Conservation (phyloP, 495 filamentous ascomycete species). For the Penicillium coprophilum region DNA sequence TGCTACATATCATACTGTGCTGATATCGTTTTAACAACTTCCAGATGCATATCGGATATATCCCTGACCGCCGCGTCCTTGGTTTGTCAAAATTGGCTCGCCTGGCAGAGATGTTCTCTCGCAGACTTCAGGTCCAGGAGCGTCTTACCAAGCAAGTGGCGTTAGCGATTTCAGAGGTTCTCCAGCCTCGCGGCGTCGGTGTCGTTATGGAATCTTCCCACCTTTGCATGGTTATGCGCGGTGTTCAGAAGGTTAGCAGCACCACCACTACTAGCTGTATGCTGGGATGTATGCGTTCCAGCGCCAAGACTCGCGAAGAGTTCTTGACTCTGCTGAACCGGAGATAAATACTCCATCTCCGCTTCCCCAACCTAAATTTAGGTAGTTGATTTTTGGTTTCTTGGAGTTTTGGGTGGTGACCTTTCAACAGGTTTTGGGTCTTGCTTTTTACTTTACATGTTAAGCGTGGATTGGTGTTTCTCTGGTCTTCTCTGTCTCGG, state of each 20-base stretch:
- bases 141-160: conserved; percentile 94
- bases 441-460: conserved; percentile 10
- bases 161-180: conserved; percentile 85
- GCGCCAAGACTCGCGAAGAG: conserved; percentile 91
- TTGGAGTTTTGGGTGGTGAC: conserved; percentile 44
- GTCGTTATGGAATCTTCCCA: conserved; percentile 98
- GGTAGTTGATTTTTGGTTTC: conserved; percentile 20
- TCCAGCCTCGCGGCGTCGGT: conserved; percentile 86
- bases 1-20: conserved; percentile 3
- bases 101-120: conserved; percentile 95
- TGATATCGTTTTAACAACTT: conserved; percentile 20
- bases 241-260: conserved; percentile 84
- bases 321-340: conserved; percentile 82
- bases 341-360: conserved; percentile 28
- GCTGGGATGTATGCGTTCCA: conserved; percentile 87
- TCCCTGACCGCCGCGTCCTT: conserved; percentile 80
- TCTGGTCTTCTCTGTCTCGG: conserved; percentile 9
- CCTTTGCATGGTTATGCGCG: conserved; percentile 98
- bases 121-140: conserved; percentile 92
- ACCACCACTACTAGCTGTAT: conserved; percentile 95
- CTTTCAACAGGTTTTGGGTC: conserved; percentile 40
- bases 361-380: background rate
- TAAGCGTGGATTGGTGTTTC: conserved; percentile 13
- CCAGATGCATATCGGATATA: conserved; percentile 98
- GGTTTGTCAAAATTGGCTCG: conserved; percentile 94